Evolutionary conservation across 1,284 basidiomycete genomes (phyloP).

Genomic region (Papiliotrema laurentii): DNA sequence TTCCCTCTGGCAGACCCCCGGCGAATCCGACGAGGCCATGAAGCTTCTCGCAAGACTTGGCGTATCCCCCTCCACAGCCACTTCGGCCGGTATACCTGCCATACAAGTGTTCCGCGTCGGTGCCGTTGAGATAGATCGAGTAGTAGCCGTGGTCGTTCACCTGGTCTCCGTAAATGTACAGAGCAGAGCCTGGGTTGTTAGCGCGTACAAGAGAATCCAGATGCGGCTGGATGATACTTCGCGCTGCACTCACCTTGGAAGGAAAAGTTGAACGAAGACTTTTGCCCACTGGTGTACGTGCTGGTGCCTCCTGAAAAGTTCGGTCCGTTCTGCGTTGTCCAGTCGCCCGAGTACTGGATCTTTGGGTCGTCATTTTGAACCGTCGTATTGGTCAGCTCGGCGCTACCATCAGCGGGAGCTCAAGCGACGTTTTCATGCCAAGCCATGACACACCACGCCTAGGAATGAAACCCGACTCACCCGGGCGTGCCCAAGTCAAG

Average conservation of each 20-base stretch:
- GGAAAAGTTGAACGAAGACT: slow-evolving; percentile 32
- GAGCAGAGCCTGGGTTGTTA: slow-evolving; percentile 36
- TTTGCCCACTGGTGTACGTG: slow-evolving; percentile 34
- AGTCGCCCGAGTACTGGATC: slow-evolving; percentile 39
- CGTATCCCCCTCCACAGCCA: slow-evolving; percentile 38
- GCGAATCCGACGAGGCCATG: slow-evolving; percentile 40
- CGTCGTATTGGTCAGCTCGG: slow-evolving; percentile 38
- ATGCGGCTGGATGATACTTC: no score
- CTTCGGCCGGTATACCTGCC: slow-evolving; percentile 36
- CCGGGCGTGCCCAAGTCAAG: slow-evolving; percentile 32
- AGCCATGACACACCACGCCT: neutral
- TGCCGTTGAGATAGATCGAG: slow-evolving; percentile 40
- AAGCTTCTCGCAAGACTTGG: slow-evolving; percentile 48
- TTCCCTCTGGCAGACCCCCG: slow-evolving; percentile 28
- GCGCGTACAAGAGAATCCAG: no score
- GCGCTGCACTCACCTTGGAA: slow-evolving; percentile 36
- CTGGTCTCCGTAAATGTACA: slow-evolving; percentile 49
- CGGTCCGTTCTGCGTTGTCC: slow-evolving; percentile 41
- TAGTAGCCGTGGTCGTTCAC: slow-evolving; percentile 49
- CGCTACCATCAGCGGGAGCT: slow-evolving; percentile 21
- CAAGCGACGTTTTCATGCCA: no score
- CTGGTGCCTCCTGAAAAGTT: slow-evolving; percentile 38
- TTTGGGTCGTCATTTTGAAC: slow-evolving; percentile 33
- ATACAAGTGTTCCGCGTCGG: slow-evolving; percentile 9
- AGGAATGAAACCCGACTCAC: slow-evolving; percentile 15